Base-by-base conservation (phyloP, 2,329 filamentous ascomycete species). In the Claviceps citrina region DNA sequence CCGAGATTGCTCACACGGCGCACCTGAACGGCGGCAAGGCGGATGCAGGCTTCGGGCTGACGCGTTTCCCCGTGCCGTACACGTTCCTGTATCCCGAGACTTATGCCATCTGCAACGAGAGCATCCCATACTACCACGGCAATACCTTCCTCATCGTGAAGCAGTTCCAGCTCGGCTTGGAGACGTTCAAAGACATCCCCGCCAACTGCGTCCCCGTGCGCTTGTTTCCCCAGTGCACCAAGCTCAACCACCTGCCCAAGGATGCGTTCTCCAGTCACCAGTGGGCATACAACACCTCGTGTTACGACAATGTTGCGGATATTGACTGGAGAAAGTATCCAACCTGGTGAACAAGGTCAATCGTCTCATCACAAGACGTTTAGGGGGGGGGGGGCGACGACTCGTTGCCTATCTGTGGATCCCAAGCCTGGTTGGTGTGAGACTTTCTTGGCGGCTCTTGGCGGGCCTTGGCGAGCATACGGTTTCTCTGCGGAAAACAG, bases 171-270 rank as follows among this genome's bases (percentile, higher is more conserved):
- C 42, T 33, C 28, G 40, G 36, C 1, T 7, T 32, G 25, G 4
- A 30, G 13, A 35, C 12, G 3, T 7, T 31, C 3, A 41, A 50
- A 42, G 42, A 47, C 4, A 47, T 63, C 2, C 60, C 63, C 1
- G 49, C 56, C 31, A 57, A 53, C 3, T 72, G 68, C 44, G 62
- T 56, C 2, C 53, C 60, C 7, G 53, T 71, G 30, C 54, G 49
- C 7, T 50, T 71, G 36, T 46, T 70, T 13, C 61, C 67, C 7
- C 54, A 66, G 50, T 71, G 67, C 37, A 56, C 59, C 2, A 38
- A 38, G 0, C 47, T 69, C 30, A 48, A 58, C 10, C 51, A 52
- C 12, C 44, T 65, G 18, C 58, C 62, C 0, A 49, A 50, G 30
- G 59, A 56, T 1, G 58, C 58, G 12, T 45, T 51, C 15, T 50